These are phyloP conservation scores for Cadophora sp. DNA, from an alignment of 2,329 filamentous ascomycete species.

Conservation along the genomic window DNA sequence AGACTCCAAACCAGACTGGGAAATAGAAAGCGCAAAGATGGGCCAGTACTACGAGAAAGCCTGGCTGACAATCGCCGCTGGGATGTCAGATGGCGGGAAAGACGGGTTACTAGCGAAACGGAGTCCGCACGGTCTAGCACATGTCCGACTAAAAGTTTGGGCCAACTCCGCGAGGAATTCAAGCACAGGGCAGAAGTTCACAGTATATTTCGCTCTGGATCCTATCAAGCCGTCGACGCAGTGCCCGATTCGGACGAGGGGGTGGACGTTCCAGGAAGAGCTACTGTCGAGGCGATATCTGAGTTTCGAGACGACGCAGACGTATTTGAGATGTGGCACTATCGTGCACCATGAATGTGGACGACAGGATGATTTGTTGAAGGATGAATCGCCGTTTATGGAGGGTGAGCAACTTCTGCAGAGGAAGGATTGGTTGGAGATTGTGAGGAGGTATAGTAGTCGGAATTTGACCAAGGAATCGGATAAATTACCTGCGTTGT, in stretches of 20 bases:
- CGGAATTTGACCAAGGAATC: constrained; percentile 2
- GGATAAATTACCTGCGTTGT: constrained; percentile 20
- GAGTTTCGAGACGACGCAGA: constrained; percentile 6
- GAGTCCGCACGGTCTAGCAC: constrained; percentile 1
- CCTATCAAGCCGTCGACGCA: constrained; percentile 10
- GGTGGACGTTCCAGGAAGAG: constrained; percentile 18
- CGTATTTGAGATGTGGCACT: constrained; percentile 10
- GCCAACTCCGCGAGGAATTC: background rate
- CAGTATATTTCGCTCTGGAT: constrained; percentile 5
- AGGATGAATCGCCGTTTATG: constrained; percentile 6
- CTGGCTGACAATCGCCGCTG: constrained; percentile 11
- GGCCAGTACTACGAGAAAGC: constrained; percentile 14
- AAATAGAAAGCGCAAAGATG: constrained; percentile 11
- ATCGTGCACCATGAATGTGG: constrained; percentile 12
- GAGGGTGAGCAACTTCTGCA: constrained; percentile 7
- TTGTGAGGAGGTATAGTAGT: constrained; percentile 14
- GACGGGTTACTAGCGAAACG: constrained; percentile 9
- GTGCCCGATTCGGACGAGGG: constrained; percentile 10
- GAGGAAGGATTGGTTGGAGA: constrained; percentile 14
- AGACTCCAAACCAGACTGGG: constrained; percentile 12
- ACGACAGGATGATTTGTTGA: constrained; percentile 2
- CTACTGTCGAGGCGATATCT: constrained; percentile 7
- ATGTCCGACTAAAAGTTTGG: background rate
- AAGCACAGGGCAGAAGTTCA: background rate
- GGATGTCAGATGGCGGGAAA: constrained; percentile 9